Evolutionary conservation across 208 protist genomes (phyloP), one percentile per base, ranked within the genome.

Genomic region (Crithidia sp.): DNA sequence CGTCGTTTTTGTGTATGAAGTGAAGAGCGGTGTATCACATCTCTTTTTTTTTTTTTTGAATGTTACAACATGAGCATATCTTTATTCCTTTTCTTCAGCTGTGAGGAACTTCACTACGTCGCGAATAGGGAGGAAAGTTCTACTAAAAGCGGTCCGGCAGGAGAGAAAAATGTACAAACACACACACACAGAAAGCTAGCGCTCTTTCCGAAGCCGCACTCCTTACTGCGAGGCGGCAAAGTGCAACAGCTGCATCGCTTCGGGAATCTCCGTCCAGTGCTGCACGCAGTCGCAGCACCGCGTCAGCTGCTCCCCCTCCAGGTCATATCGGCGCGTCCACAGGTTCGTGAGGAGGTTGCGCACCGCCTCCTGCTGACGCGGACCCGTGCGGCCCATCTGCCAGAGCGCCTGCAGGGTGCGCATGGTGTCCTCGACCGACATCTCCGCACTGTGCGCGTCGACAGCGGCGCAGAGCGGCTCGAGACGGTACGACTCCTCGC

Each of bases 391-490:
- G 12, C 82, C 83, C 54, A 97, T 85, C 28, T 75, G 81, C 53
- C 87, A 80, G 55, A 97, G 77, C 5, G 77, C 89, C 17, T 78
- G 43, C 50, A 97, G 65, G 5, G 84, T 89, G n/a, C 45, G 64
- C 57, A 95, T 72, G 4, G 79, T 63, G 49, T 97, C 89, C n/a
- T 79, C 68, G 4, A 83, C 74, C 14, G 77, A 80, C 87, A 97
- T 91, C 13, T 86, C 75, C 14, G 56, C 73, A 13, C 70, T 77
- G 76, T 95, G 81, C 44, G 66, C 74, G 45, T 87, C 74, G 0
- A 95, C 77, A 0, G 86, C 85, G 14, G 81, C 89, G 71, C 83
- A 94, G n/a, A 95, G 82, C 4, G 87, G 82, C 17, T 77, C 82
- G 40, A 97, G 85, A 3, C 85, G 84, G 41, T 92, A 82, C 1